These are phyloP conservation scores for Diphasiastrum complanatum DNA, from an alignment of 83 land plant genomes.

Conservation along the genomic window DNA sequence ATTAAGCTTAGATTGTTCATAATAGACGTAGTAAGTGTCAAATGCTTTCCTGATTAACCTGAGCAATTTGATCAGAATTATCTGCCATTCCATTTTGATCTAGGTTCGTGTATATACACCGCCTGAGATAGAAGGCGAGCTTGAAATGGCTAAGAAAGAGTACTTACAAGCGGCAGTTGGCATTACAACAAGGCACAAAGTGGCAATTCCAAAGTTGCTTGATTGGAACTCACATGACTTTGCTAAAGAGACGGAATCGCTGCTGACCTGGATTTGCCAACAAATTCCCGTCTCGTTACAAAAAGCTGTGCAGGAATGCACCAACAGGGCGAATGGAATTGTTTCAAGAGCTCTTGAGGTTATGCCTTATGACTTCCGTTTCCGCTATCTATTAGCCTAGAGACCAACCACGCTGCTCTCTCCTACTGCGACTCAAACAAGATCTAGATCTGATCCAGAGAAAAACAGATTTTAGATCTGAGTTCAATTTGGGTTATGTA, in stretches of 20 bases:
- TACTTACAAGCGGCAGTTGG: constrained; percentile 79
- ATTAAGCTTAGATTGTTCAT: too few relatives aligned
- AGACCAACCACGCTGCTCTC: constrained; percentile 24
- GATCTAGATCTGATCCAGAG: too few relatives aligned
- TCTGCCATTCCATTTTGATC: not conserved
- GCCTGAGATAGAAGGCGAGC: constrained; percentile 51
- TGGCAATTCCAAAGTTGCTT: constrained; percentile 61
- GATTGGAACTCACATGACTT: constrained; percentile 72
- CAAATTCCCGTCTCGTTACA: constrained; percentile 56
- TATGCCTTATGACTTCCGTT: constrained; percentile 69
- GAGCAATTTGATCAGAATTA: too few relatives aligned
- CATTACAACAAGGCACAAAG: constrained; percentile 33
- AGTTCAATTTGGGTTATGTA: too few relatives aligned
- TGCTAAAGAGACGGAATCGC: constrained; percentile 69
- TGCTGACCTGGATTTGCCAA: constrained; percentile 66
- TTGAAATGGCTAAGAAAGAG: constrained; percentile 65
- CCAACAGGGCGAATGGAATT: constrained; percentile 35
- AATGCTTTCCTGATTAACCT: too few relatives aligned
- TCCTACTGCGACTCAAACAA: too few relatives aligned
- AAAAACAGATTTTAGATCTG: too few relatives aligned
- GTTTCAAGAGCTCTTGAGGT: constrained; percentile 38
- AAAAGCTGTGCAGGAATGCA: constrained; percentile 39
- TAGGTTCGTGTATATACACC: constrained; percentile 75
- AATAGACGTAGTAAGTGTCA: too few relatives aligned
- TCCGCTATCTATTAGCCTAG: constrained; percentile 49